Evolutionary conservation across 345 rosid species (phyloP).

Genomic region (Erodium maritimum): DNA sequence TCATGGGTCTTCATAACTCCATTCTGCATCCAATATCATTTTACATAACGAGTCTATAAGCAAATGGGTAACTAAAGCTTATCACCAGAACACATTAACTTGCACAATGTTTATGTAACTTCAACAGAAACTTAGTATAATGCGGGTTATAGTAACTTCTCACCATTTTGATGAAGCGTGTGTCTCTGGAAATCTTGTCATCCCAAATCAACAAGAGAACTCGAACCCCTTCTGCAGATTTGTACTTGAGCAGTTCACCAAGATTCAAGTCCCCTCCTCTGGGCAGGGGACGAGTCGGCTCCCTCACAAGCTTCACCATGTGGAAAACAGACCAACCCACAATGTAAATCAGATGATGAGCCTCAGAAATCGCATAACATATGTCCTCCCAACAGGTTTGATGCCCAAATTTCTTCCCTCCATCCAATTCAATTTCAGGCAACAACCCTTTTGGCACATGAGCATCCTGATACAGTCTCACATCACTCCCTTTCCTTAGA

Average conservation of each 20-base stretch:
- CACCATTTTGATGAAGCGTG: constrained; percentile 48
- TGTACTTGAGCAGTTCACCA: constrained; percentile 85
- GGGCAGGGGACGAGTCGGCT: constrained; percentile 50
- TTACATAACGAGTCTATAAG: too few species aligned
- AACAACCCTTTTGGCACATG: constrained; percentile 41
- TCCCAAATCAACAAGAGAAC: constrained; percentile 86
- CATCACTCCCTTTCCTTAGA: constrained; percentile 48
- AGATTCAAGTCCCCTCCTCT: constrained; percentile 66
- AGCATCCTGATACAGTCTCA: constrained; percentile 85
- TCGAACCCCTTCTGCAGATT: constrained; percentile 87
- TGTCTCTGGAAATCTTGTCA: constrained; percentile 77
- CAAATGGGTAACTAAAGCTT: too few species aligned
- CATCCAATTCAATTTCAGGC: constrained; percentile 41
- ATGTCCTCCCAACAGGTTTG: constrained; percentile 90
- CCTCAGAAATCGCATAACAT: constrained; percentile 72
- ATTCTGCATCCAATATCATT: constrained; percentile 36
- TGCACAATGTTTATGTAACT: too few species aligned
- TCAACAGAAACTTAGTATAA: too few species aligned
- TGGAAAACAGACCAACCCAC: constrained; percentile 90
- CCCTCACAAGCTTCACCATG: constrained; percentile 72
- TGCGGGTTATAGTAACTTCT: too few species aligned
- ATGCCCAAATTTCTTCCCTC: constrained; percentile 31
- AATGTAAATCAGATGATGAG: constrained; percentile 83
- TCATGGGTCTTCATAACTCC: constrained; percentile 91
- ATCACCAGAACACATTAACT: too few species aligned